Evolutionary conservation across 306 rosid genomes (phyloP).

Genomic region (Quercus robur): DNA sequence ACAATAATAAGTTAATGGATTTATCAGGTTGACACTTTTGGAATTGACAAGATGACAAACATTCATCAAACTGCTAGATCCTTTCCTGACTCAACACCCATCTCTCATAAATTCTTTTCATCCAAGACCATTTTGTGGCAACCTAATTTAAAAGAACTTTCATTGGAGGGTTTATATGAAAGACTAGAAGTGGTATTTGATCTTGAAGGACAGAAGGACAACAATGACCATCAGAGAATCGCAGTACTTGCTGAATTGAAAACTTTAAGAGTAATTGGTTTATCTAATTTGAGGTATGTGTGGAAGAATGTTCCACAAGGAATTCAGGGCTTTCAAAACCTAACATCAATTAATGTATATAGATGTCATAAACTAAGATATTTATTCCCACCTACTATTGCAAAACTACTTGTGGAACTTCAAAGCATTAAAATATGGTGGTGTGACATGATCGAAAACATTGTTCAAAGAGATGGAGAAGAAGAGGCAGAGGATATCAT

Average conservation of each 20-base stretch:
- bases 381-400: neutral
- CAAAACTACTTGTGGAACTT: neutral
- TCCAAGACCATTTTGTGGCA: neutral
- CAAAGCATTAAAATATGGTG: neutral
- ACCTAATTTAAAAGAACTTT: neutral
- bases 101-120: neutral
- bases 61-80: too few species aligned
- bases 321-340: neutral
- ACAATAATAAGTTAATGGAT: too few species aligned
- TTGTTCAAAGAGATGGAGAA: neutral
- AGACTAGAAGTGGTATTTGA: neutral
- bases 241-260: neutral
- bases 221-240: neutral
- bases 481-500: neutral
- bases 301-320: neutral
- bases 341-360: neutral
- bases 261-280: fast-evolving
- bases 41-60: too few species aligned
- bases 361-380: neutral
- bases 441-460: neutral
- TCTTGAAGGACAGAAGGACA: neutral
- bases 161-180: fast-evolving
- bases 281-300: fast-evolving
- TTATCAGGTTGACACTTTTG: too few species aligned
- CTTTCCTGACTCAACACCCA: neutral